Percentiles rank a stretch among this genome's conserved stretches.
Evolutionary conservation across 1,284 basidiomycete genomes (phyloP).

Genomic region (Anthracocystis panici-leucophaei): DNA sequence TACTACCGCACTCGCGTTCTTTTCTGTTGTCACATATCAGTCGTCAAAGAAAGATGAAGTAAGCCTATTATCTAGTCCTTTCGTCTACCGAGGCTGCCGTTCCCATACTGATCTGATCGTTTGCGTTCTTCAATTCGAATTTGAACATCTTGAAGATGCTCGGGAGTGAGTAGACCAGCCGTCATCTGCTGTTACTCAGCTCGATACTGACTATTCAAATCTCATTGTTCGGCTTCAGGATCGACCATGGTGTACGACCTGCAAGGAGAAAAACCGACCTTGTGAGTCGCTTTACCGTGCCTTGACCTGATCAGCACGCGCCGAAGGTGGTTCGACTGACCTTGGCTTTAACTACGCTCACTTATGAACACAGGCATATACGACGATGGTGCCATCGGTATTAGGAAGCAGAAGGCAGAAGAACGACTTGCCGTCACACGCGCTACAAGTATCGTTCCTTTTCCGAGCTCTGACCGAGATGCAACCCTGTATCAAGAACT

Average conservation of each 20-base stretch:
- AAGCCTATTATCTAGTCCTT: neutral
- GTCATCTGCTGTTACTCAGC: neutral
- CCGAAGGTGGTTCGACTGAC: neutral
- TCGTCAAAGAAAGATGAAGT: slow-evolving; percentile 46
- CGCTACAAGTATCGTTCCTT: neutral
- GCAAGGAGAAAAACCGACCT: slow-evolving; percentile 24
- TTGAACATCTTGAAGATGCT: slow-evolving; percentile 17
- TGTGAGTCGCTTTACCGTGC: slow-evolving; percentile 16
- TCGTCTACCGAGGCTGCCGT: too few species aligned
- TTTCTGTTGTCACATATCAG: slow-evolving; percentile 6
- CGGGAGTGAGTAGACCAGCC: slow-evolving; percentile 18
- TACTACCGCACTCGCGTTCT: too few species aligned
- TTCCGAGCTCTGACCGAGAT: neutral
- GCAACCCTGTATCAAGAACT: slow-evolving; percentile 16
- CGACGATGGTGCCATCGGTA: slow-evolving; percentile 5
- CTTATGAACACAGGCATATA: slow-evolving; percentile 21
- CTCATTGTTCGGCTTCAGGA: neutral
- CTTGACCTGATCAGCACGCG: neutral
- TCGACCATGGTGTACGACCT: slow-evolving; percentile 39
- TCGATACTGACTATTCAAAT: neutral
- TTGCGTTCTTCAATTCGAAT: neutral
- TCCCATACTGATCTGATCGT: neutral
- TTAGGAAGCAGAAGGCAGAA: slow-evolving; percentile 1
- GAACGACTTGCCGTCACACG: neutral
- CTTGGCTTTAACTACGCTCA: neutral